Base-by-base conservation (phyloP, 306 rosid species). In the Sicyos edulis region DNA sequence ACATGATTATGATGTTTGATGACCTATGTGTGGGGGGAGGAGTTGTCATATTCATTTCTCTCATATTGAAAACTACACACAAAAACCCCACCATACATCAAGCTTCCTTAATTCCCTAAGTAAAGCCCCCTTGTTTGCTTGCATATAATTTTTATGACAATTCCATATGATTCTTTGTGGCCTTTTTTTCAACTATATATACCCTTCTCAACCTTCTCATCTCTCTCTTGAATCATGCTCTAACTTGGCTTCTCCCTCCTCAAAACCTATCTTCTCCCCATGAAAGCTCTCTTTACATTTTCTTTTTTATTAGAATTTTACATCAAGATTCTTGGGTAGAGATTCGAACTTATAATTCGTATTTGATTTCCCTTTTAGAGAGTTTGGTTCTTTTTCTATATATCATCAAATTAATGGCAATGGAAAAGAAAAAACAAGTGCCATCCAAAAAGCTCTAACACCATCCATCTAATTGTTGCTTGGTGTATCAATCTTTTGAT, bases 71-170 rank as follows among this genome's bases (percentile, higher is more conserved):
- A 68, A 44, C 57, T 26, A 71, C 62, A 71, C 40, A 70, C 32
- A 32, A 32, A 32, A 71, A 71, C 64, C 64, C 75, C 75, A 71
- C 75, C 75, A 54, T 71, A 29, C 75, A 71, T 71, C 54, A 71
- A 19, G 51, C 52, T 71, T 24, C 76, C 76, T 59, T 57, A 58
- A 40, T 55, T 40, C 76, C 54, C 54, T 56, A 37, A 17, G 67
- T 56, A 34, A 42, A 55, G 19, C 54, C 40, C 65, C 10, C 54
- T 72, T 56, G 52, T 72, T 72, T 72, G 34, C 37, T 32, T 32
- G 37, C 37, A 32, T 3, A 32, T 32, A 3, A 26, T 32, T 32
- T 32, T 32, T 34, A 37, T 32, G 64, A 65, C 75, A 53, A 71
- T 32, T 34, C 66, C 4, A 55, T 16, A 54, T 54, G 51, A 10